A percentile compares a stretch with the other conserved stretches of the same genome.
Conservation (phyloP, 192 early-diverging fungal genomes). For the Allomyces macrogynus region DNA sequence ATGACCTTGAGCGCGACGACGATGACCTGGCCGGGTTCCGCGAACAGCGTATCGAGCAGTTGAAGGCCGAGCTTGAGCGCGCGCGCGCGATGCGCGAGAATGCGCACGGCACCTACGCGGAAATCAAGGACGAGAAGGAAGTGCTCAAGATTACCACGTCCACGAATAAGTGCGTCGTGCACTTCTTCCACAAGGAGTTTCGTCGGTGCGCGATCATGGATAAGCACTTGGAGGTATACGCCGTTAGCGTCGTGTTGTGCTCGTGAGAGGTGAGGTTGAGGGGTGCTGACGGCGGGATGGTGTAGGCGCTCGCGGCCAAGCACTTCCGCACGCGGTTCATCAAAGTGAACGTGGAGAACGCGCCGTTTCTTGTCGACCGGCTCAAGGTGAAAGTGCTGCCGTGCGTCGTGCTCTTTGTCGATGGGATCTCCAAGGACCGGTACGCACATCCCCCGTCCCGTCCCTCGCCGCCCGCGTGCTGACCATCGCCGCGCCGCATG, state of each 20-base stretch:
- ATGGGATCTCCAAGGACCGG: slow-evolving; percentile 55
- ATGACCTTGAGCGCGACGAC: slow-evolving; percentile 69
- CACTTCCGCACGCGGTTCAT: slow-evolving; percentile 74
- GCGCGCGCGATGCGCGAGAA: slow-evolving; percentile 36
- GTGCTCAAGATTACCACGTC: slow-evolving; percentile 58
- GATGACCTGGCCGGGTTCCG: slow-evolving; percentile 50
- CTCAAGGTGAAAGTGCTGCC: slow-evolving; percentile 73
- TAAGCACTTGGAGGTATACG: slow-evolving; percentile 49
- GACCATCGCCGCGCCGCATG: too few relatives aligned
- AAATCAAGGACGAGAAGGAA: slow-evolving; percentile 60
- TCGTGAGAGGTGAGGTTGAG: too few relatives aligned
- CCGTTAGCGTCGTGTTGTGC: not conserved
- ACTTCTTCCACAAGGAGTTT: slow-evolving; percentile 88
- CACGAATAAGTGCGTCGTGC: slow-evolving; percentile 48
- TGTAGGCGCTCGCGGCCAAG: slow-evolving; percentile 40
- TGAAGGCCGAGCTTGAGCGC: slow-evolving; percentile 56
- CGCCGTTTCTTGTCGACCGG: slow-evolving; percentile 77
- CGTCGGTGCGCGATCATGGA: slow-evolving; percentile 84
- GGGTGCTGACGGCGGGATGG: not conserved
- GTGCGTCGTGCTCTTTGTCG: slow-evolving; percentile 56
- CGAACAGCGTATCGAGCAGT: slow-evolving; percentile 63
- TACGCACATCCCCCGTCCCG: slow-evolving; percentile 4
- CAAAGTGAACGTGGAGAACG: slow-evolving; percentile 69
- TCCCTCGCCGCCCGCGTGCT: too few relatives aligned
- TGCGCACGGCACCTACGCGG: slow-evolving; percentile 55